These are phyloP conservation scores for Penicillium sp. DNA, from an alignment of 2,329 filamentous ascomycete species.

Conservation along the genomic window DNA sequence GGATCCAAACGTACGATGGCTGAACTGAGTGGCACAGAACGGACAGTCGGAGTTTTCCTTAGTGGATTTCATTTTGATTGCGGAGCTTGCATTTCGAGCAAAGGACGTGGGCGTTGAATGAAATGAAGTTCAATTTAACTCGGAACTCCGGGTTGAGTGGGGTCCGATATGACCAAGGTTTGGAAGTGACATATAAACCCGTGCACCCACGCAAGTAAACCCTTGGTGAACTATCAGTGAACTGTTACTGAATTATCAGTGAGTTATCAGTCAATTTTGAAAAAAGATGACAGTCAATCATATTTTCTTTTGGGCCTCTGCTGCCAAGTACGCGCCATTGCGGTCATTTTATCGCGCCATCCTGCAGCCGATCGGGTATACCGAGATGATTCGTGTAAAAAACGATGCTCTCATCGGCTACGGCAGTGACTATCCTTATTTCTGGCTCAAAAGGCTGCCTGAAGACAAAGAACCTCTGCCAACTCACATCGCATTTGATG, in stretches of 20 bases:
- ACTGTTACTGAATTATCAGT: background rate
- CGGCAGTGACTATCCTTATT: conserved; percentile 5
- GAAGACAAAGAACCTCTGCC: background rate
- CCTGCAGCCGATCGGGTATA: conserved; percentile 1
- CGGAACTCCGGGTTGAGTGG: conserved; percentile 7
- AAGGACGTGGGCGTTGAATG: background rate
- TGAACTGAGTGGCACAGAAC: conserved; percentile 1
- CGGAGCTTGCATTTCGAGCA: background rate
- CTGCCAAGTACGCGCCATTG: background rate
- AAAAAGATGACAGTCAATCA: conserved; percentile 8
- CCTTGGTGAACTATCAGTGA: no score
- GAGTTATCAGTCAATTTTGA: background rate
- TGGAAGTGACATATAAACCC: background rate
- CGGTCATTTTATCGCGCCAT: conserved; percentile 1
- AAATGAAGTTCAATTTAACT: background rate
- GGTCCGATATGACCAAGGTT: background rate
- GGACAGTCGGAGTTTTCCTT: background rate
- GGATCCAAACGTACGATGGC: background rate
- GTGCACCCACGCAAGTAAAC: background rate
- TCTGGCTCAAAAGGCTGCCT: background rate
- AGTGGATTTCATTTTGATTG: background rate
- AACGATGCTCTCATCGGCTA: conserved; percentile 3
- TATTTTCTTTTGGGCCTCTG: conserved; percentile 3
- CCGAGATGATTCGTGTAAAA: background rate
- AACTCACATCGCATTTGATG: conserved; percentile 4